A percentile compares a stretch with the other conserved stretches of the same genome.
These are phyloP conservation scores for Fusarium sp. DNA, from an alignment of 2,329 filamentous ascomycete genomes.

Conservation along the genomic window DNA sequence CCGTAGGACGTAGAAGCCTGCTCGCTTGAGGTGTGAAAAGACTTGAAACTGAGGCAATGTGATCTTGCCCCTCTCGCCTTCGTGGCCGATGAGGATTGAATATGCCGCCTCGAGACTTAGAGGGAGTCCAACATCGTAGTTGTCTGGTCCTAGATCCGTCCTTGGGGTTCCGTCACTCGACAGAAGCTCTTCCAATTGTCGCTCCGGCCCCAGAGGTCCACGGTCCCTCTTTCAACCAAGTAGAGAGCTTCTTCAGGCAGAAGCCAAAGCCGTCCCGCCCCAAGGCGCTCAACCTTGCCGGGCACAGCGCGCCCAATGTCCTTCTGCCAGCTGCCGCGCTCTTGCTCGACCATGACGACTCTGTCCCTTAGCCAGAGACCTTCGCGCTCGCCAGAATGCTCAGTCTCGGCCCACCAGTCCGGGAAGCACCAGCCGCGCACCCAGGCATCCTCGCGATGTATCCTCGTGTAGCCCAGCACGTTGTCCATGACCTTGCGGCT, in stretches of 20 bases:
- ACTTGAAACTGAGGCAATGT: slow-evolving; percentile 87
- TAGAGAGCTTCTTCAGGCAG: slow-evolving; percentile 93
- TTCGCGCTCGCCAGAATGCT: slow-evolving; percentile 40
- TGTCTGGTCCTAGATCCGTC: slow-evolving; percentile 46
- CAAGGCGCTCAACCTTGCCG: slow-evolving; percentile 65
- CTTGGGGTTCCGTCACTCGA: slow-evolving; percentile 47
- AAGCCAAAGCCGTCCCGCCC: slow-evolving; percentile 79
- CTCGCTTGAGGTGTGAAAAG: slow-evolving; percentile 84
- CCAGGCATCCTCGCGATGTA: slow-evolving; percentile 76
- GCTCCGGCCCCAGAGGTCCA: slow-evolving; percentile 85
- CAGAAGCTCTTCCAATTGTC: slow-evolving; percentile 62
- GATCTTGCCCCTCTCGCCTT: slow-evolving; percentile 70
- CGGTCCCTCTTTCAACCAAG: slow-evolving; percentile 84
- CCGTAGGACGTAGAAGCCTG: slow-evolving; percentile 84
- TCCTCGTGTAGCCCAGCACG: slow-evolving; percentile 81
- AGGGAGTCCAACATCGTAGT: slow-evolving; percentile 76
- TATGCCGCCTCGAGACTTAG: slow-evolving; percentile 94
- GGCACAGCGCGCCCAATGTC: slow-evolving; percentile 78
- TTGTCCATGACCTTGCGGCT: slow-evolving; percentile 91
- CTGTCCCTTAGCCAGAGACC: slow-evolving; percentile 56
- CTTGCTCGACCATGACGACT: slow-evolving; percentile 76
- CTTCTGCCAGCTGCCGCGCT: slow-evolving; percentile 78
- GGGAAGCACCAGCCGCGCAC: slow-evolving; percentile 81
- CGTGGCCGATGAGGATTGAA: slow-evolving; percentile 81
- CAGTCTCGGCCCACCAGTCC: slow-evolving; percentile 59